Evolutionary conservation across 495 filamentous ascomycete species (phyloP).

Genomic region (Daldinia concentrica): DNA sequence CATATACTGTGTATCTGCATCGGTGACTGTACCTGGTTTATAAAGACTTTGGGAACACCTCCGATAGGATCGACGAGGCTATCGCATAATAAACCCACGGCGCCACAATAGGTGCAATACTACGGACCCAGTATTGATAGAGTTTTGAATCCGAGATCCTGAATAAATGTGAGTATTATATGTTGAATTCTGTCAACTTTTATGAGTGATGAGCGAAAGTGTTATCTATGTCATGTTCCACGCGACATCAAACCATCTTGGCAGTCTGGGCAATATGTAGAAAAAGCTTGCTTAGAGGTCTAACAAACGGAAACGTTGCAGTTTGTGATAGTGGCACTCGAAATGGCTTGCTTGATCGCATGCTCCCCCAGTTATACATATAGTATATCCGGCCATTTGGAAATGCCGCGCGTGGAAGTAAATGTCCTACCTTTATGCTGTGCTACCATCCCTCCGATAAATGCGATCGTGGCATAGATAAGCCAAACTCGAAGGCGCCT

Average conservation of each 20-base stretch:
- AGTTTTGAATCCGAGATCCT: neutral
- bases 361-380: neutral
- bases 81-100: neutral
- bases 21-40: neutral
- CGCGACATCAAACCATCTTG: neutral
- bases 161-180: neutral
- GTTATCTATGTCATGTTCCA: neutral
- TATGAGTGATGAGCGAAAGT: neutral
- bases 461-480: neutral
- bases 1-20: neutral
- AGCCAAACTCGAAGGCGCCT: constrained; percentile 3
- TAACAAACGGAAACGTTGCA: neutral
- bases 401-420: constrained; percentile 11
- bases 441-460: constrained; percentile 20
- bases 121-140: neutral
- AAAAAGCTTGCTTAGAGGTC: neutral
- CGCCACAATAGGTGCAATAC: neutral
- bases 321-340: constrained; percentile 5
- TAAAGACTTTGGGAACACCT: neutral
- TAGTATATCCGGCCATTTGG: constrained; percentile 19
- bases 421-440: constrained; percentile 10
- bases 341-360: neutral
- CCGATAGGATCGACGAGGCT: neutral
- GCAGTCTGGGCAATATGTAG: neutral
- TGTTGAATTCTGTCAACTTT: neutral